Conservation (phyloP, 352 stramenopile genomes). For the Phytophthora sp. region DNA sequence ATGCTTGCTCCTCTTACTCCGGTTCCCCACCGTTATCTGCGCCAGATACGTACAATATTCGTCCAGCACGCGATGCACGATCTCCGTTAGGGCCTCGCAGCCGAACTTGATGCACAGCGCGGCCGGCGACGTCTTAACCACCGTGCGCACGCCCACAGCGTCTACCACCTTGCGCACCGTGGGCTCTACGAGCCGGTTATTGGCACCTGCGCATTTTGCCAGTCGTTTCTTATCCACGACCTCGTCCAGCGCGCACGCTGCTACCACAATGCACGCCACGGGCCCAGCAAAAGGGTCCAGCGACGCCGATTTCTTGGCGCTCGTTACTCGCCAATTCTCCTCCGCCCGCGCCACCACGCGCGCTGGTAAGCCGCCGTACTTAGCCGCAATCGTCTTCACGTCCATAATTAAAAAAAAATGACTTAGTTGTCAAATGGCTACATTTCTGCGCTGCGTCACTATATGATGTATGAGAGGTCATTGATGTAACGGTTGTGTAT, state of each 20-base stretch:
- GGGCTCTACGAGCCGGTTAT: slow-evolving; percentile 49
- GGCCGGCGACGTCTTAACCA: slow-evolving; percentile 54
- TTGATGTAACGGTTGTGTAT: slow-evolving; percentile 16
- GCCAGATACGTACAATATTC: slow-evolving; percentile 50
- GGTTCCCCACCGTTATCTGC: slow-evolving; percentile 26
- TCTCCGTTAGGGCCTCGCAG: slow-evolving; percentile 68
- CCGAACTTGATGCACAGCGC: slow-evolving; percentile 79
- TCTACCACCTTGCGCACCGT: slow-evolving; percentile 59
- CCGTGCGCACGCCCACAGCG: slow-evolving; percentile 49
- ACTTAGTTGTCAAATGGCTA: slow-evolving; percentile 1
- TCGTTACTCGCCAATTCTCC: slow-evolving; percentile 60
- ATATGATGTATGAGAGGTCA: slow-evolving; percentile 8
- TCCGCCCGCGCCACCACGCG: slow-evolving; percentile 53
- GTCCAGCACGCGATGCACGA: slow-evolving; percentile 59
- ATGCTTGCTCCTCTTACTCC: slow-evolving; percentile 27
- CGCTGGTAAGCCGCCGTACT: slow-evolving; percentile 64
- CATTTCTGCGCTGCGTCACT: background rate
- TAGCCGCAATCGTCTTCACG: slow-evolving; percentile 46
- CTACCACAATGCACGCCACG: slow-evolving; percentile 71
- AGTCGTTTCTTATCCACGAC: slow-evolving; percentile 54
- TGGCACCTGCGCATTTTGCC: slow-evolving; percentile 49
- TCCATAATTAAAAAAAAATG: slow-evolving; percentile 45
- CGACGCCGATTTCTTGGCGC: slow-evolving; percentile 47
- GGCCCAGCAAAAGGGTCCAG: slow-evolving; percentile 51
- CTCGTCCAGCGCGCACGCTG: slow-evolving; percentile 55